Base-by-base conservation (phyloP, 106 monocot species). In the Phalaenopsis equestris region DNA sequence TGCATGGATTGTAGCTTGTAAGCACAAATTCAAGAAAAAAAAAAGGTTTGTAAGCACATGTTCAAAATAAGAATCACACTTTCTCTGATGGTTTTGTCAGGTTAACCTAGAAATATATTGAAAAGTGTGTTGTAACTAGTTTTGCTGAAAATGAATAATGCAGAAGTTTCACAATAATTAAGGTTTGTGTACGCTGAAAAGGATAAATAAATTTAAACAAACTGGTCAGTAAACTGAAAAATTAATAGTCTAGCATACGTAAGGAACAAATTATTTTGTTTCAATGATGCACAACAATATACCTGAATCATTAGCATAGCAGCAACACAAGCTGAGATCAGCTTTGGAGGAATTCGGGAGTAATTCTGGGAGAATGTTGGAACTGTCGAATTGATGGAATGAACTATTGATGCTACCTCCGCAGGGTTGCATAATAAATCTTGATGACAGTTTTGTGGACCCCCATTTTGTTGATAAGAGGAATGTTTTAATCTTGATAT, bases 221-320 rank as follows among this genome's bases (percentile, higher is more conserved):
- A 61, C n/a, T 61, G 17, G 7, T 19, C 19, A 58, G 58, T 19
- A 58, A 5, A n/a, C 58, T 58, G 19, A 0, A 7, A 11, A 11
- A 48, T 9, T 11, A 48, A 9, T 48, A 48, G 11, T 9, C 48
- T 48, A 10, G 48, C 48, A 48, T 48, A 48, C 48, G 11, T 48
- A 48, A 11, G 11, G 48, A 48, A 48, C 48, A 8, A 47, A 48
- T 48, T 48, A 48, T 48, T 48, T 48, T 48, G 48, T 21, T 70
- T 70, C 38, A 36, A 6, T 37, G 37, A 36, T 30, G 67, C 68
- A 73, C 42, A 17, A 19, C 11, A 16, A 73, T 5, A 42, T 42
- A 73, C 73, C 73, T 73, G 73, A 73, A 73, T 73, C 73, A 73
- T 73, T 18, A 73, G 30, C 73, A 73, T 16, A 42, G 73, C 73